Percentiles rank a stretch among this genome's conserved stretches.
Conservation (phyloP, 1,284 basidiomycete species). For the Leccinum pachyderme region DNA sequence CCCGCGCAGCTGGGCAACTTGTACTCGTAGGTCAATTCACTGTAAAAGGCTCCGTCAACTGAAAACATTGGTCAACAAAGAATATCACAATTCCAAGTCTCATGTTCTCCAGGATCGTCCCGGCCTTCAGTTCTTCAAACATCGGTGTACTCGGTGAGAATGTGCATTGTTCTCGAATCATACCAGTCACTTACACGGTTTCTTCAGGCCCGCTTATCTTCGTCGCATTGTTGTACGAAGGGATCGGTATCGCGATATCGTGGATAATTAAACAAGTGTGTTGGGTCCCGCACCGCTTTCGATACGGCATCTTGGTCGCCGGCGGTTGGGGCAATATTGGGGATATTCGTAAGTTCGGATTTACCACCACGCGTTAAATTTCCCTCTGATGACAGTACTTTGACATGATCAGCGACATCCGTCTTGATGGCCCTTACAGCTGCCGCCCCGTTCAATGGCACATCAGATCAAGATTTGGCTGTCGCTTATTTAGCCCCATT, state of each 20-base stretch:
- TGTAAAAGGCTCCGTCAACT: neutral
- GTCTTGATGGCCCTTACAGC: constrained; percentile 56
- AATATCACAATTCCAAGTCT: constrained; percentile 70
- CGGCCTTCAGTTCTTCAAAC: constrained; percentile 68
- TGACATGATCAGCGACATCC: constrained; percentile 52
- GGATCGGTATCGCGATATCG: constrained; percentile 52
- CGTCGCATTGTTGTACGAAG: constrained; percentile 54
- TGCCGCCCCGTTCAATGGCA: constrained; percentile 50
- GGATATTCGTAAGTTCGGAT: constrained; percentile 58
- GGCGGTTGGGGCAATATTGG: constrained; percentile 66
- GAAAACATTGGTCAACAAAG: constrained; percentile 28
- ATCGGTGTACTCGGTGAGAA: constrained; percentile 56
- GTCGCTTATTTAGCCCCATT: constrained; percentile 60
- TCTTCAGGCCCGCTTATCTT: constrained; percentile 52
- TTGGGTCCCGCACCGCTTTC: constrained; percentile 77
- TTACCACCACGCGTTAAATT: neutral
- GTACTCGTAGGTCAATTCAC: constrained; percentile 42
- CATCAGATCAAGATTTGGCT: constrained; percentile 50
- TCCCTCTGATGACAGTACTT: neutral
- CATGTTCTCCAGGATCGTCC: constrained; percentile 76
- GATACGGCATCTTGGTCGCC: constrained; percentile 63
- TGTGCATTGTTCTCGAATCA: neutral
- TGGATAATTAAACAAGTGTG: constrained; percentile 63
- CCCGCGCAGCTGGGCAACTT: constrained; percentile 58
- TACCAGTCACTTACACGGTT: constrained; percentile 10